phyloP scores from a whole-genome alignment of 257 asterid species.

The Cordia subcordata region DNA sequence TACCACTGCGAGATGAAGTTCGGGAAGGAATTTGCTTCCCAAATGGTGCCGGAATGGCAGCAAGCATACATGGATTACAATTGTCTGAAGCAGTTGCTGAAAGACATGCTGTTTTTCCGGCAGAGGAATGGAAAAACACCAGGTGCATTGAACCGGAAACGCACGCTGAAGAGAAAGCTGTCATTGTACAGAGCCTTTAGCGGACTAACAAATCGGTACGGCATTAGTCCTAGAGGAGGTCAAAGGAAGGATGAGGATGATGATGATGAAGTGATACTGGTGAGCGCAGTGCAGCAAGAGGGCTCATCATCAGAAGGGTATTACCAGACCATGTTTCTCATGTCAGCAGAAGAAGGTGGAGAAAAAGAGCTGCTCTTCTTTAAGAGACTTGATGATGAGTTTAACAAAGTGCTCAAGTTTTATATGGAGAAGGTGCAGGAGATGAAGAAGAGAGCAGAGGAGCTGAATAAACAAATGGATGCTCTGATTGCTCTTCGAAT shows the following conservation, averaged over 20 bases:
- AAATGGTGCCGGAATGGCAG: slow-evolving; percentile 89
- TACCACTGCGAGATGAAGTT: slow-evolving; percentile 95
- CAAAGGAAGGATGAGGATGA: slow-evolving; percentile 28
- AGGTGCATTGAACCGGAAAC: slow-evolving; percentile 14
- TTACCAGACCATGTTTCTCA: slow-evolving; percentile 64
- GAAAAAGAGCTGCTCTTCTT: slow-evolving; percentile 58
- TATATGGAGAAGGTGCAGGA: slow-evolving; percentile 47
- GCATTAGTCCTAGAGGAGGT: slow-evolving; percentile 16
- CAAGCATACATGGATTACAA: slow-evolving; percentile 71
- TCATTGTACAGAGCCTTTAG: slow-evolving; percentile 78
- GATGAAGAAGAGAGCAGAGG: slow-evolving; percentile 44
- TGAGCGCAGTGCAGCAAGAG: slow-evolving; percentile 33
- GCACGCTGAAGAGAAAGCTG: slow-evolving; percentile 41
- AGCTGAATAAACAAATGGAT: slow-evolving; percentile 75
- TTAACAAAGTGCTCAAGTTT: slow-evolving; percentile 62
- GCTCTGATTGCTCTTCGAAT: slow-evolving; percentile 75
- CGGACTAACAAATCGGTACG: slow-evolving; percentile 41
- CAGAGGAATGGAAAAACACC: slow-evolving; percentile 16
- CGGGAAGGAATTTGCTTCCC: slow-evolving; percentile 82
- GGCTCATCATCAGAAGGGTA: slow-evolving; percentile 21
- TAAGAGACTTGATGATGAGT: slow-evolving; percentile 52
- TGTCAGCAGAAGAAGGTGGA: slow-evolving; percentile 63
- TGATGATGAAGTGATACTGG: slow-evolving; percentile 74
- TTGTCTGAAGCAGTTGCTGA: slow-evolving; percentile 41
- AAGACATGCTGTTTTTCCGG: slow-evolving; percentile 33